A percentile compares a stretch with the other conserved stretches of the same genome.
Evolutionary conservation across 495 filamentous ascomycete species (phyloP).

Genomic region (Penicillium canariense): DNA sequence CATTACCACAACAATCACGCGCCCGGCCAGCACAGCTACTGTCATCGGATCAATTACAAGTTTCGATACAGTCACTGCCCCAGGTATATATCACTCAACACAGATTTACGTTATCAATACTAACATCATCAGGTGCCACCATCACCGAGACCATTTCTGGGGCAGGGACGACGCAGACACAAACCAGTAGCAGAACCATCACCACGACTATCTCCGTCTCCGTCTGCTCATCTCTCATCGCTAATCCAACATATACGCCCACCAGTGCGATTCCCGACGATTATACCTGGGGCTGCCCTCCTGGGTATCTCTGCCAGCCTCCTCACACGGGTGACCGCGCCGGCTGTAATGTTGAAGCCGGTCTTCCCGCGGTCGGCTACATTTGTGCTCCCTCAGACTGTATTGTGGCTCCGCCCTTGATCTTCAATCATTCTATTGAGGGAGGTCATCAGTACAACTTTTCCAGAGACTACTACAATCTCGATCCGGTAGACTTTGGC

Average conservation of each 20-base stretch:
- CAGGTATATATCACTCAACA: background rate
- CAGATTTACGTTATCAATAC: background rate
- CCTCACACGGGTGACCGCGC: conserved; percentile 24
- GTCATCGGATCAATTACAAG: conserved; percentile 8
- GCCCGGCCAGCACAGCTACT: conserved; percentile 18
- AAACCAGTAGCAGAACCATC: background rate
- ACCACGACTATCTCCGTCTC: conserved; percentile 18
- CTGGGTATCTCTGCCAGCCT: conserved; percentile 57
- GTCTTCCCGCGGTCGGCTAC: conserved; percentile 51
- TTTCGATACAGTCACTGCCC: background rate
- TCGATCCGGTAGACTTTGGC: conserved; percentile 47
- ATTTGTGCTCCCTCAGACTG: conserved; percentile 56
- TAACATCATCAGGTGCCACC: conserved; percentile 6
- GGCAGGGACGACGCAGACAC: conserved; percentile 4
- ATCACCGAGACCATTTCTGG: conserved; percentile 11
- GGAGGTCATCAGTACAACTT: conserved; percentile 42
- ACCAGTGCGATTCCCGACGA: conserved; percentile 33
- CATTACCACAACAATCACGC: conserved; percentile 5
- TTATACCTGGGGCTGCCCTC: conserved; percentile 55
- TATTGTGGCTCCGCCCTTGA: conserved; percentile 38
- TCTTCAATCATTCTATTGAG: conserved; percentile 33
- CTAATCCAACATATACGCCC: conserved; percentile 37
- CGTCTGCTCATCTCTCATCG: conserved; percentile 29
- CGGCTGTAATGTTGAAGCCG: conserved; percentile 53
- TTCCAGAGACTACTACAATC: conserved; percentile 58